Base-by-base conservation (phyloP, 2,329 filamentous ascomycete genomes). In the Fusarium pseudonygamai region DNA sequence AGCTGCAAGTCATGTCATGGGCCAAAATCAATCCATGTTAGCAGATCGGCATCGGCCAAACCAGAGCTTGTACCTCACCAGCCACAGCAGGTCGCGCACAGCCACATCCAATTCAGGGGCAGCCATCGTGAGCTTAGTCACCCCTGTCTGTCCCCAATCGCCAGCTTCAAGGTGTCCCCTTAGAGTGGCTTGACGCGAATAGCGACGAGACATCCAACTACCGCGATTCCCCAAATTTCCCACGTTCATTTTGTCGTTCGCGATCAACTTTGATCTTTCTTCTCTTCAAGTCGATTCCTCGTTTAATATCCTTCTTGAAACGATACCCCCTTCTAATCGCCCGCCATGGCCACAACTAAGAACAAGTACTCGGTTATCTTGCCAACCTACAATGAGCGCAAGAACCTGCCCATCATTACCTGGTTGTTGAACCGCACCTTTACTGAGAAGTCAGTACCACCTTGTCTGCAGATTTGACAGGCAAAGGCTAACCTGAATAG, bases 371-470 rank as follows among this genome's bases (percentile, higher is more conserved):
- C 96, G 76, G 92, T 99, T 81, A 96, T 99, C 81, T 91, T 99
- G 75, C 96, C 96, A 65, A 99, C 96, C 71, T 99, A 97, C 90
- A 98, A 99, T 84, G 96, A 99, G 89, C 94, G 96, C 81, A 92
- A 91, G 83, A 99, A 99, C 86, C 91, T 99, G 76, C 96, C 96
- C 79, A 96, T 99, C 82, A 94, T 98, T 81, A 90, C 93, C 80
- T 98, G 95, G 94, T 87, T 99, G 83, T 89, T 99, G 76, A 93
- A 97, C 86, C 92, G 92, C 83, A 98, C 92, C 72, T 98, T 98
- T 83, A 94, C 92, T 58, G 91, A 97, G 83, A 88, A 93, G 96
- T 98, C 87, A n/a, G 53, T 49, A 39, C 14, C 24, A 5, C 13
- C 18, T 3, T 2, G 8, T 15, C 11, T 5, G 5, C 37, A 12